Base-by-base conservation (phyloP, 345 rosid genomes). In the Populus pruinosa region DNA sequence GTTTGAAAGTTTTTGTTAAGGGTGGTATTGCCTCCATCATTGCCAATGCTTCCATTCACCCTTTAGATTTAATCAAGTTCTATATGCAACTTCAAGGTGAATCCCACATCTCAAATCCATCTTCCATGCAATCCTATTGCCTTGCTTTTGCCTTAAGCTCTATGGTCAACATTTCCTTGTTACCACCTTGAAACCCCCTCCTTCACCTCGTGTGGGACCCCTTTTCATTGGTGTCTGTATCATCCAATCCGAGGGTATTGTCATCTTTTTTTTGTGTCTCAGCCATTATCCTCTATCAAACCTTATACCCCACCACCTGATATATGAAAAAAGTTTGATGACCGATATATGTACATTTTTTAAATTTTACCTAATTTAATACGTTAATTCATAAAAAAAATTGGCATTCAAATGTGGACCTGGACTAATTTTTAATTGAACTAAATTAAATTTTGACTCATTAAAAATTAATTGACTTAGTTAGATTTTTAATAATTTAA, bases 11-110 rank as follows among this genome's bases (percentile, higher is more conserved):
- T 27, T 79, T 79, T 55, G 72, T 44, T 78, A 77, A 72, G 50
- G 81, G 77, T 10, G 81, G 77, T 21, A 55, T 78, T 39, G 82
- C 82, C 66, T 79, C 82, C 73, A 68, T 73, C 5, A 43, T 79
- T 21, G 77, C 77, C 29, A 1, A 77, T 1, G 77, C 77, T 14
- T 67, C 74, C 47, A 79, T 78, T 1, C 82, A 79, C 69, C 82
- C 77, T 20, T 69, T 79, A 6, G 77, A 73, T 33, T 59, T 79
- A 4, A 79, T 79, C 77, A 79, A 79, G 62, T 77, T 79, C 33
- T 68, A 77, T 0, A 73, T 79, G 77, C 81, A 79, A 56, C 69
- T 79, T 1, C 55, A 73, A 2, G 81, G 81, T 5, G 81, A 79
- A 73, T 27, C 72, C 44, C 67, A 25, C 53, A 12, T 66, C 44